A percentile compares a stretch with the other conserved stretches of the same genome.
Evolutionary conservation across 192 early-diverging fungal genomes (phyloP).

Genomic region (Dissophora ornata): DNA sequence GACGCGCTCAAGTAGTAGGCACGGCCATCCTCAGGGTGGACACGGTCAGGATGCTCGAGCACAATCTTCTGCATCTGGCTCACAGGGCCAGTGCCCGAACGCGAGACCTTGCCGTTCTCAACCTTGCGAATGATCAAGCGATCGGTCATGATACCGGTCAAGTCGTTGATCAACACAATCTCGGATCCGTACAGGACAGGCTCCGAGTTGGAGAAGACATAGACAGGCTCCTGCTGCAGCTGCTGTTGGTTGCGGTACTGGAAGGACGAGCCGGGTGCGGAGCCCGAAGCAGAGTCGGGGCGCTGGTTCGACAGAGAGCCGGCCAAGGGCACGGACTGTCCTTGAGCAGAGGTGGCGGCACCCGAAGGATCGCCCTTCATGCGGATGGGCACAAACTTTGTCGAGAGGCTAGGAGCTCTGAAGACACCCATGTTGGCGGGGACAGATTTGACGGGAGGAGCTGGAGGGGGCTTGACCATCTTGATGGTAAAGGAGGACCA

Average conservation of each 20-base stretch:
- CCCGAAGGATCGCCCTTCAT: slow-evolving; percentile 42
- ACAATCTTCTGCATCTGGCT: slow-evolving; percentile 92
- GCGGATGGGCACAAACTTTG: slow-evolving; percentile 54
- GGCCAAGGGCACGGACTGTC: slow-evolving; percentile 15
- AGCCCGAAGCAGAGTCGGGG: background rate
- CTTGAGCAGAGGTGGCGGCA: background rate
- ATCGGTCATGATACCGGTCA: slow-evolving; percentile 75
- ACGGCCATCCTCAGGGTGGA: slow-evolving; percentile 41
- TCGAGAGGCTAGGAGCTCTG: slow-evolving; percentile 31
- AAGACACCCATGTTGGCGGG: slow-evolving; percentile 39
- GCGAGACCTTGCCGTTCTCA: slow-evolving; percentile 77
- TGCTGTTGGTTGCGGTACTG: slow-evolving; percentile 46
- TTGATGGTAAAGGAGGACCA: slow-evolving; percentile 74
- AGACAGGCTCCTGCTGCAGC: slow-evolving; percentile 39
- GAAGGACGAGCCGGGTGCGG: slow-evolving; percentile 17
- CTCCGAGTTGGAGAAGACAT: slow-evolving; percentile 52
- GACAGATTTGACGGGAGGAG: slow-evolving; percentile 33
- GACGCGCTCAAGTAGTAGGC: slow-evolving; percentile 59
- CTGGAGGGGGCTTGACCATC: slow-evolving; percentile 53
- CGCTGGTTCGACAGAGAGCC: slow-evolving; percentile 14
- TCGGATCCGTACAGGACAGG: slow-evolving; percentile 78
- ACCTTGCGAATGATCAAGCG: slow-evolving; percentile 84
- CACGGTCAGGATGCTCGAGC: slow-evolving; percentile 59
- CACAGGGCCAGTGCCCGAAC: slow-evolving; percentile 72
- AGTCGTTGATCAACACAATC: slow-evolving; percentile 74